Percentiles rank a stretch among this genome's conserved stretches.
These are phyloP conservation scores for Porcisia hertigi DNA, from an alignment of 208 protist species.

Conservation along the genomic window DNA sequence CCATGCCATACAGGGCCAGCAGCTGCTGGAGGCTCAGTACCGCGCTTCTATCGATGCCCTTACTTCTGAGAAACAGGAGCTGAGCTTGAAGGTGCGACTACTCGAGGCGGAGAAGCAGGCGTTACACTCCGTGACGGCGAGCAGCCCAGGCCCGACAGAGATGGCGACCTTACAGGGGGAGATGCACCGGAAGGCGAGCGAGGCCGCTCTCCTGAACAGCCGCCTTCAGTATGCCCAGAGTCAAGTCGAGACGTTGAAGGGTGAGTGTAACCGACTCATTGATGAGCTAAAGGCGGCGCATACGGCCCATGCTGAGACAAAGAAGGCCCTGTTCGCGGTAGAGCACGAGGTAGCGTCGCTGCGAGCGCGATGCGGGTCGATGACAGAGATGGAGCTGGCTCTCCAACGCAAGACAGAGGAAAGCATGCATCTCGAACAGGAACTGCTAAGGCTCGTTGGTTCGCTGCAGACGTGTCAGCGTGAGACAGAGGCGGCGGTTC, in stretches of 20 bases:
- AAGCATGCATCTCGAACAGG: constrained; percentile 52
- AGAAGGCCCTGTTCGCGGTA: constrained; percentile 57
- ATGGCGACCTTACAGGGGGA: constrained; percentile 59
- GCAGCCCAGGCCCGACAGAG: constrained; percentile 32
- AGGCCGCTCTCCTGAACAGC: constrained; percentile 62
- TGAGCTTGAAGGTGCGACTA: constrained; percentile 44
- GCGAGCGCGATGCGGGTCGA: constrained; percentile 43
- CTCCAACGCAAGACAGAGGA: constrained; percentile 68
- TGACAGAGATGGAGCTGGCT: constrained; percentile 57
- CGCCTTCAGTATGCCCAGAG: constrained; percentile 64
- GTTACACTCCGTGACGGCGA: neutral
- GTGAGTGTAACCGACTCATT: constrained; percentile 68
- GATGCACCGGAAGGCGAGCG: constrained; percentile 47
- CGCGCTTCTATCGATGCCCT: constrained; percentile 38
- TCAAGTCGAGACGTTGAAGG: constrained; percentile 71
- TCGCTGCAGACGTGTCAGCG: constrained; percentile 75
- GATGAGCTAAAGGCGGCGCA: constrained; percentile 62
- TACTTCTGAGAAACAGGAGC: constrained; percentile 48
- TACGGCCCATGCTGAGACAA: constrained; percentile 42
- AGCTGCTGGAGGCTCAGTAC: constrained; percentile 47
- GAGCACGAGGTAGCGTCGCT: constrained; percentile 64
- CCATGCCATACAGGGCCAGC: constrained; percentile 9
- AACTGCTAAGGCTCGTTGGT: constrained; percentile 64
- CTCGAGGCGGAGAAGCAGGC: constrained; percentile 42
- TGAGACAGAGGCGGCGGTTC: constrained; percentile 80